A percentile compares a stretch with the other conserved stretches of the same genome.
These are phyloP conservation scores for Diutina ranongensis DNA, from an alignment of 1,139 yeast genomes.

Conservation along the genomic window DNA sequence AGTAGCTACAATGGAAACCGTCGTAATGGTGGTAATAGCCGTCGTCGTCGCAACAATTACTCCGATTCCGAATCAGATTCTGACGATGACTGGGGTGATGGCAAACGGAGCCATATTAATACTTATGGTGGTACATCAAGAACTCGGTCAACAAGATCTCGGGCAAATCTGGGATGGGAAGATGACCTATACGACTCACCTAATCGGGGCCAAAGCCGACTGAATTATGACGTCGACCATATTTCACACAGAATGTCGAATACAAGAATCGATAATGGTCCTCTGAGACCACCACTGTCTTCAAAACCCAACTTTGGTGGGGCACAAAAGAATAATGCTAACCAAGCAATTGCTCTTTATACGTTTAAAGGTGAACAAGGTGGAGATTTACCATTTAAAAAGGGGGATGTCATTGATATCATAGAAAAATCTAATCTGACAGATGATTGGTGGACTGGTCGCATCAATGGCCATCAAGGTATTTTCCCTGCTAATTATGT, in stretches of 20 bases:
- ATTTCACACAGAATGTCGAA: conserved; percentile 22
- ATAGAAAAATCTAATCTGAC: conserved; percentile 74
- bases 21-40: background rate
- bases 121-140: background rate
- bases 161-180: conserved; percentile 52
- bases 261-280: conserved; percentile 19
- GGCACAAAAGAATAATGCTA: conserved; percentile 33
- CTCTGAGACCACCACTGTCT: conserved; percentile 27
- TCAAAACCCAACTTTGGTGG: conserved; percentile 44
- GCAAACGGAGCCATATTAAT: background rate
- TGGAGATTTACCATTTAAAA: conserved; percentile 84
- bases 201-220: conserved; percentile 18
- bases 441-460: conserved; percentile 99
- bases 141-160: background rate
- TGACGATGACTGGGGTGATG: conserved; percentile 13
- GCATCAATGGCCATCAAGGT: conserved; percentile 71
- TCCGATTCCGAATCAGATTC: conserved; percentile 19
- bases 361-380: conserved; percentile 83
- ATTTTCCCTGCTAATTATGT: conserved; percentile 97
- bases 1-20: conserved; percentile 11
- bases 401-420: conserved; percentile 91
- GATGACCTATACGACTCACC: conserved; percentile 62
- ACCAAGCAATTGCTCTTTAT: conserved; percentile 83
- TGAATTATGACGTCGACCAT: conserved; percentile 23
- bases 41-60: background rate